Base-by-base conservation (phyloP, 108 stramenopile species). In the Seminavis robusta region DNA sequence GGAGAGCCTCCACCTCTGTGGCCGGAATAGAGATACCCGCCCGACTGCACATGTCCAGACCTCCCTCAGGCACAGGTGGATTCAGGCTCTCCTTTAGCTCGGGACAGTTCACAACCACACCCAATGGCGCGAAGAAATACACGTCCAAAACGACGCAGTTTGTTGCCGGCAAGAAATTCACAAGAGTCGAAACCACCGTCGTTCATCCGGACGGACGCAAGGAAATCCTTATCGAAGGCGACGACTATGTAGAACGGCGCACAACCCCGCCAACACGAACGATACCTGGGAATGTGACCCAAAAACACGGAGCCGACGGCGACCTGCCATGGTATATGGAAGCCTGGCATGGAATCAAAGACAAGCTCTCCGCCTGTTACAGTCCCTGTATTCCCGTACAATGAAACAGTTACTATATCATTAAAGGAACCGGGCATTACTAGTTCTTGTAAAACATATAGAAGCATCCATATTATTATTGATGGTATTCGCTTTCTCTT, bases 191-290 rank as follows among this genome's bases (percentile, higher is more conserved):
- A 39, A 76, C 68, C 0, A 70, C 68, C 5, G 67, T 50, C 11
- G 38, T 76, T 32, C 59, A 76, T 45, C 49, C 51, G 21, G 74
- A 76, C 41, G 74, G 74, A n/a, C 40, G 64, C 41, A 64, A 61
- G 39, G 74, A 76, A 26, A 51, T 67, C 20, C 7, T 70, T 1
- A 67, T 66, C 43, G 49, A 66, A 51, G 71, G 59, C 16, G 59
- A 73, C 45, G 63, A 69, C 36, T 69, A 54, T 27, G 37, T 60
- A 1, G 61, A 71, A 17, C 43, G 61, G 47, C 29, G 69, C 34
- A 26, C 42, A 4, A 53, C 39, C 7, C n/a, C n/a, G n/a, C n/a
- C n/a, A n/a, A 67, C 45, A 16, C 7, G 15, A 6, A 37, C 37
- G 9, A 11, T 37, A 11, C 9, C 9, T 11, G 9, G 10, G 10